Evolutionary conservation across 139 green algal genomes (phyloP).

Genomic region (Desmodesmus armatus): DNA sequence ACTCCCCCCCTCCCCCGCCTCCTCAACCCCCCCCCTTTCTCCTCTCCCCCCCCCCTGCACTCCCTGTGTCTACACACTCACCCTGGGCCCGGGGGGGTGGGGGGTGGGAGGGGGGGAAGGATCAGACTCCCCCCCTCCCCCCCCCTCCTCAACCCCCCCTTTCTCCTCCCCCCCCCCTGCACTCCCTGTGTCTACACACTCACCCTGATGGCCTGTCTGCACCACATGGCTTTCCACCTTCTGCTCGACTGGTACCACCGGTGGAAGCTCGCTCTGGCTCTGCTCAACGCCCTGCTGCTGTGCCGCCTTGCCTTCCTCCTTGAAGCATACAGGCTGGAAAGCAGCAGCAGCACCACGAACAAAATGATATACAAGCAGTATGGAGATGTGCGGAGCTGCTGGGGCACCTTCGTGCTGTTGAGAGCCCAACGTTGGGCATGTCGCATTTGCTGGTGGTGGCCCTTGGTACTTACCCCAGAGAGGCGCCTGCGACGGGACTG

Average conservation of each 20-base stretch:
- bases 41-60: background rate
- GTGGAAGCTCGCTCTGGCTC: no score
- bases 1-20: no score
- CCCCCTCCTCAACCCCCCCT: no score
- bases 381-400: background rate
- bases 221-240: constrained; percentile 10
- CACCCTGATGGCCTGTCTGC: background rate
- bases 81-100: background rate
- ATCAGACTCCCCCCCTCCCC: no score
- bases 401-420: no score
- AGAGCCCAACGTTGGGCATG: no score
- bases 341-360: background rate
- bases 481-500: no score
- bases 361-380: background rate
- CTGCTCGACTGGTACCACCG: constrained; percentile 16
- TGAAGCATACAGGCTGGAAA: constrained; percentile 30
- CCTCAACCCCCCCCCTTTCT: no score
- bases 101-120: background rate
- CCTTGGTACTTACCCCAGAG: no score
- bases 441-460: no score
- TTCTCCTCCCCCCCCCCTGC: background rate
- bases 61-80: background rate
- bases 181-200: background rate
- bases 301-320: constrained; percentile 24
- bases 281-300: no score